Evolutionary conservation across 2,329 filamentous ascomycete species (phyloP).

Genomic region (Aureobasidium lini): DNA sequence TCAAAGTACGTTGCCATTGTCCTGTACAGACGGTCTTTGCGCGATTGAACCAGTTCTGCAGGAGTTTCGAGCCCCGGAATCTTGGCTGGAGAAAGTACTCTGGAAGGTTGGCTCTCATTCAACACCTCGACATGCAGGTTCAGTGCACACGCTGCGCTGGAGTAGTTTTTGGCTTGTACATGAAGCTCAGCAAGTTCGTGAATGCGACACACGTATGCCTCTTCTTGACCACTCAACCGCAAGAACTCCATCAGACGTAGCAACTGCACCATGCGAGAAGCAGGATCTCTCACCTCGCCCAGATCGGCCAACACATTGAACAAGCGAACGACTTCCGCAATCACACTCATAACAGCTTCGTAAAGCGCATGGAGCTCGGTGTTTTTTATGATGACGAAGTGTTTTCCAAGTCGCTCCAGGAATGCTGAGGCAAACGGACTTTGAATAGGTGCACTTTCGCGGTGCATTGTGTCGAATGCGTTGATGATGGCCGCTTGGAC

Average conservation of each 20-base stretch:
- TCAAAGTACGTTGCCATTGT: constrained; percentile 93
- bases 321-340: constrained; percentile 81
- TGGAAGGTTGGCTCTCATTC: constrained; percentile 40
- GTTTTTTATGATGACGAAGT: constrained; percentile 65
- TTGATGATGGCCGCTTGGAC: constrained; percentile 97
- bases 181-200: constrained; percentile 82
- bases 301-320: constrained; percentile 87
- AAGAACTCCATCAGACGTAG: constrained; percentile 92
- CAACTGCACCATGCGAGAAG: constrained; percentile 78
- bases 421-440: constrained; percentile 40
- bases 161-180: constrained; percentile 64
- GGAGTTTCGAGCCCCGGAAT: constrained; percentile 65
- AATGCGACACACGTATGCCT: constrained; percentile 93
- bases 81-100: background rate
- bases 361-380: constrained; percentile 67
- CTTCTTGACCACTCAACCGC: constrained; percentile 92
- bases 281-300: constrained; percentile 55
- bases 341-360: constrained; percentile 66
- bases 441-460: constrained; percentile 33
- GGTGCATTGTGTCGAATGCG: constrained; percentile 82
- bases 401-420: constrained; percentile 71
- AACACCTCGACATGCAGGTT: constrained; percentile 89
- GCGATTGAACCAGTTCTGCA: constrained; percentile 79
- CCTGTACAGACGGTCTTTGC: constrained; percentile 87
- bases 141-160: constrained; percentile 82